Conservation (phyloP, 208 protist species). For the Acanthamoeba royreba region DNA sequence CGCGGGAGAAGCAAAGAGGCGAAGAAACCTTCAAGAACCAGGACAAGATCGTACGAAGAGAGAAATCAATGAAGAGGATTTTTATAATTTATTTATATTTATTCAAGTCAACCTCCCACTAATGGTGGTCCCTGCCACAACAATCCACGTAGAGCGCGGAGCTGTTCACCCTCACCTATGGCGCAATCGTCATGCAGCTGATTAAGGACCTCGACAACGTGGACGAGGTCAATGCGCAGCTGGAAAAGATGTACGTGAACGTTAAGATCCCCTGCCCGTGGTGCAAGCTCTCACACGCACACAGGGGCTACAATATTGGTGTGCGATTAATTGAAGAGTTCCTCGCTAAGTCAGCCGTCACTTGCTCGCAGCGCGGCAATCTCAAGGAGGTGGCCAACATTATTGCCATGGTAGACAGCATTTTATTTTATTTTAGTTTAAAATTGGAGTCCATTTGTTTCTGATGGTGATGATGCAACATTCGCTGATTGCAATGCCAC, state of each 20-base stretch:
- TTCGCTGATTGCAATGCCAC: neutral
- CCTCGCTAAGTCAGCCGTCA: conserved; percentile 82
- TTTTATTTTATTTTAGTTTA: too few relatives aligned
- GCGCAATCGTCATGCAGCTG: conserved; percentile 94
- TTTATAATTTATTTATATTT: neutral
- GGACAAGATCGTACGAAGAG: conserved; percentile 5
- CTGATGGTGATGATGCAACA: neutral
- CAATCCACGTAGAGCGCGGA: conserved; percentile 92
- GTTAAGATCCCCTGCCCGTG: neutral
- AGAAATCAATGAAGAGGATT: neutral
- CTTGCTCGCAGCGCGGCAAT: conserved; percentile 82
- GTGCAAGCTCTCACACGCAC: neutral
- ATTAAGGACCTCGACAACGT: conserved; percentile 93
- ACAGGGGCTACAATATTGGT: conserved; percentile 94
- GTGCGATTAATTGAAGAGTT: conserved; percentile 95
- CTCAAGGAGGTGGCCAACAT: conserved; percentile 93
- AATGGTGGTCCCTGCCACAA: too few relatives aligned
- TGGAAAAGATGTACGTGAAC: conserved; percentile 87
- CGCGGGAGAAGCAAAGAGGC: conserved; percentile 1
- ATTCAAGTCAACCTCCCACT: neutral
- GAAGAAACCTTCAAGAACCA: conserved; percentile 30
- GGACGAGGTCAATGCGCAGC: conserved; percentile 92
- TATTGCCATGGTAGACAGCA: conserved; percentile 85
- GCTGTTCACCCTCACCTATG: conserved; percentile 96
- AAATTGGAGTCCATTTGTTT: too few relatives aligned